Evolutionary conservation across 208 protist genomes (phyloP), one percentile per base, ranked within the genome.

Genomic region (Leishmania amazonensis): DNA sequence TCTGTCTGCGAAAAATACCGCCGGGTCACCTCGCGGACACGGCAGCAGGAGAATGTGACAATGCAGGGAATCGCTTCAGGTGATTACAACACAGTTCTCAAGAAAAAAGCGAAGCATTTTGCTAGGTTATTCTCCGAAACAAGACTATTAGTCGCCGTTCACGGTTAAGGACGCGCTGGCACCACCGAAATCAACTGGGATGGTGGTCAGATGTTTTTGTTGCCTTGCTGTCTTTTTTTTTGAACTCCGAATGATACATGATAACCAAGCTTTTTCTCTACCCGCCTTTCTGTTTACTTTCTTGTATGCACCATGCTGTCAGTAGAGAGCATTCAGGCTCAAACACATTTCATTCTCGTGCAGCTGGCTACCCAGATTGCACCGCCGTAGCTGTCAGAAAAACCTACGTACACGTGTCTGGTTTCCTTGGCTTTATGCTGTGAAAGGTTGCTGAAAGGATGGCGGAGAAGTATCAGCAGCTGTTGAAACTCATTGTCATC

Each of bases 401-500:
- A 71, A n/a, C 21, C 28, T 53, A 35, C 7, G 2, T 1, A 38
- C n/a, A 76, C 24, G 3, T 70, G 13, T 53, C 38, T 77, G 60
- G 54, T 76, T 83, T 35, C 45, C 2, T 35, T n/a, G 15, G 15
- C 67, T n/a, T 40, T 76, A 62, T 17, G 1, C 72, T 76, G 24
- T 6, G 49, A 28, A 38, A 60, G 1, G 0, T 11, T 42, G 2
- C 7, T 40, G 24, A 78, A 28, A 31, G 24, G 11, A 96, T 94
- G 90, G 64, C 76, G 1, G 90, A 94, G 49, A 94, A 89, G 79
- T 96, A 96, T 79, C 88, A 97, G 19, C 89, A 94, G 74, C 79
- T 97, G 68, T 93, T 97, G 85, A 97, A 97, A 68, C 83, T 96
- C 35, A 96, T 97, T 78, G 84, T 97, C 53, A 90, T 97, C 19